Base-by-base conservation (phyloP, 495 filamentous ascomycete species). In the Xylaria curta region DNA sequence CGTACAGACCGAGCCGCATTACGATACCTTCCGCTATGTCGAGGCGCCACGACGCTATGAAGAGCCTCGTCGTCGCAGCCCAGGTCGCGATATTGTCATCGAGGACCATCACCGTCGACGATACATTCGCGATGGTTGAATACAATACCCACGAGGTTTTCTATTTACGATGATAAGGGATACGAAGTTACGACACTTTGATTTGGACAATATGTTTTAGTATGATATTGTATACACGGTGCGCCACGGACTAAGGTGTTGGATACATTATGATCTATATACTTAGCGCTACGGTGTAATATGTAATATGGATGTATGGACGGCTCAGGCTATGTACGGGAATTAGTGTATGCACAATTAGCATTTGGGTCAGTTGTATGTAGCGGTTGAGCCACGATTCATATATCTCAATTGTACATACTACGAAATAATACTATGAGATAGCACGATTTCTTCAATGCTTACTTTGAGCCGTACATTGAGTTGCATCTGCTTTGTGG, bases 21-120 rank as follows among this genome's bases (percentile, higher is more conserved):
- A 80, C 56, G 84, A 85, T 44, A 83, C 81, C 56, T 87, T 79
- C 70, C 81, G 85, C 12, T 85, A 87, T 75, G 80, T 87, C 56
- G 83, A 85, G 68, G 84, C 81, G 0, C 81, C 81, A n/a, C 65
- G 78, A 56, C 73, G 73, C 15, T 75, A 75, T 51, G 79, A 79
- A 3, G 58, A 60, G 38, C 73, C 68, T 5, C 70, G 65, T 1
- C 70, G 76, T 12, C 64, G 73, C 12, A 79, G 74, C 44, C 68
- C 71, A 1, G 77, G 75, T n/a, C 77, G 61, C 46, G 76, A 77
- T 67, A 78, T 79, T 65, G 70, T 78, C 4, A 76, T 79, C 31
- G 77, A 79, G 40, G 77, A 79, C 65, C 77, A 72, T 33, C 70
- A 71, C 2, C 77, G 75, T 58, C 73, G 76, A 12, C 75, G 74